phyloP scores from a whole-genome alignment of 257 asterid genomes.

The Solanum sejunctum region DNA sequence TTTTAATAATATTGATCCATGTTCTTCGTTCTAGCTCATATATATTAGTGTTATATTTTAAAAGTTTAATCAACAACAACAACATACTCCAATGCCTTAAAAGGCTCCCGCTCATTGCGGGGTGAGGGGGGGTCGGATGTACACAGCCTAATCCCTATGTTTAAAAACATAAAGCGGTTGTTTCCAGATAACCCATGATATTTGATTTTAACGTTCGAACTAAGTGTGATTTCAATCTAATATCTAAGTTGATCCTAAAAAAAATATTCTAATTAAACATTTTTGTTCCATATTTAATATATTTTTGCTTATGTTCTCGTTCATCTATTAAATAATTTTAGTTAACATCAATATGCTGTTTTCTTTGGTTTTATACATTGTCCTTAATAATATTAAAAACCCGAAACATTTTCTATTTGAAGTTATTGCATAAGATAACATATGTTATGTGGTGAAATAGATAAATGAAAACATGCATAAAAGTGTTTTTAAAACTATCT shows the following conservation, averaged over 20 bases:
- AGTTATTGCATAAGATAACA: neutral
- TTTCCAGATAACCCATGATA: no score
- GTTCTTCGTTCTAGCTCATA: no score
- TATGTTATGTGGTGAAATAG: neutral
- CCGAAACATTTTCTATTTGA: neutral
- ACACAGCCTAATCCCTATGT: no score
- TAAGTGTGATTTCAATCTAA: neutral
- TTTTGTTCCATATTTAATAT: neutral
- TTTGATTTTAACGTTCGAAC: neutral
- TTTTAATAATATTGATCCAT: no score
- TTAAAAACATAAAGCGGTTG: no score
- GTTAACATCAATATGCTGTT: neutral
- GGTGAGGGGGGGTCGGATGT: no score
- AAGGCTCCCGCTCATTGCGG: no score
- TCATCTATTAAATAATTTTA: neutral
- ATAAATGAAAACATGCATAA: neutral
- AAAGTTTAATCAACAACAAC: no score
- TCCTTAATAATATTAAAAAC: neutral
- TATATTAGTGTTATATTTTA: no score
- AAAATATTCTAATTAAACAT: neutral
- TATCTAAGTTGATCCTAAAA: neutral
- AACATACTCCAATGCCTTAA: no score
- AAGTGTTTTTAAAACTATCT: no score
- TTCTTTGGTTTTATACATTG: neutral
- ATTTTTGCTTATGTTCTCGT: neutral